A percentile compares a stretch with the other conserved stretches of the same genome.
Conservation (phyloP, 345 rosid genomes). For the Hibiscus tridactylites region DNA sequence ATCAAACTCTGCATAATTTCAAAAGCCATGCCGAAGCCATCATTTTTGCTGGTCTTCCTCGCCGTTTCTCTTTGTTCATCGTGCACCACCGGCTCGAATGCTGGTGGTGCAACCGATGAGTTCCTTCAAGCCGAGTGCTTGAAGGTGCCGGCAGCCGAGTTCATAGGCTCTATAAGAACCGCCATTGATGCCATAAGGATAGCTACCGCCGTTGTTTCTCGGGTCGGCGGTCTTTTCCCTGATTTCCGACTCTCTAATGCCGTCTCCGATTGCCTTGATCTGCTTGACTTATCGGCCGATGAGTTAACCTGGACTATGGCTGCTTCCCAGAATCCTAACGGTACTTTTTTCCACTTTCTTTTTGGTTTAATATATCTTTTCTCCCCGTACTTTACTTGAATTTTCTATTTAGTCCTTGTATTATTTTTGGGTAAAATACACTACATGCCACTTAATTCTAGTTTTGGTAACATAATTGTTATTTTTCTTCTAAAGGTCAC, state of each 20-base stretch:
- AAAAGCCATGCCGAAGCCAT: neutral
- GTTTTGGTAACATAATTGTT: no score
- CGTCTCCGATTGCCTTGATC: slow-evolving; percentile 53
- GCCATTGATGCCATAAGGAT: slow-evolving; percentile 27
- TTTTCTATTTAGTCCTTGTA: no score
- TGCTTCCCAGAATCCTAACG: slow-evolving; percentile 47
- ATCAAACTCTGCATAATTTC: neutral
- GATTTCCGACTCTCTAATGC: slow-evolving; percentile 40
- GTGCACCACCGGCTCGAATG: neutral
- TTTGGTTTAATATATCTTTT: no score
- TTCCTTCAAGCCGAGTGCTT: slow-evolving; percentile 22
- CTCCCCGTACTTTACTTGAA: no score
- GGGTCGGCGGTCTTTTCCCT: slow-evolving; percentile 24
- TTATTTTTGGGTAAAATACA: no score
- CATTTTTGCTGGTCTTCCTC: neutral
- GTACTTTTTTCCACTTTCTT: slow-evolving; percentile 12
- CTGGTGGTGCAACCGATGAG: neutral
- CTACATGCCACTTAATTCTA: no score
- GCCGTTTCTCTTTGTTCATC: neutral
- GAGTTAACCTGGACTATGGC: slow-evolving; percentile 49
- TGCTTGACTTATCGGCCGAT: slow-evolving; percentile 56
- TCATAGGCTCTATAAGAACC: slow-evolving; percentile 31
- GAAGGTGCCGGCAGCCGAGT: slow-evolving; percentile 33
- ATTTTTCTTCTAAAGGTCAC: no score
- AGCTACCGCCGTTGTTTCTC: slow-evolving; percentile 28